Base-by-base conservation (phyloP, 306 rosid genomes). In the Amphicarpaea edgeworthii region DNA sequence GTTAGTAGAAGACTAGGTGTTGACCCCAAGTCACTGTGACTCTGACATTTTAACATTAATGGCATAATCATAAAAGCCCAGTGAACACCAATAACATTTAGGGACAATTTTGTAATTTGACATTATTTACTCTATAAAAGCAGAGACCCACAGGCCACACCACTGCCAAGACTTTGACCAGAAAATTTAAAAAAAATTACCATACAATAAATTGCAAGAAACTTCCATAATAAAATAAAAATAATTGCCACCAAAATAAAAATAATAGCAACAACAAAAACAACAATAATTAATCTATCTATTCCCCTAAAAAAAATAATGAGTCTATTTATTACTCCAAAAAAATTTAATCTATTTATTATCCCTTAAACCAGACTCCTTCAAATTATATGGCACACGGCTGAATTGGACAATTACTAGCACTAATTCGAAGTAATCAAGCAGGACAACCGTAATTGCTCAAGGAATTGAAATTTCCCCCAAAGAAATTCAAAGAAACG, bases 221-320 rank as follows among this genome's bases (percentile, higher is more conserved):
- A 32, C 3, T 71, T 30, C 41, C 17, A 49, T 32, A 54, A 42
- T 50, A n/a, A 60, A 70, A 20, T 12, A 63, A 58, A 26, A 63
- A 28, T 19, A 69, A 78, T 16, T 17, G 41, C 17, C 32, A 63
- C 3, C 15, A 34, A 61, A 10, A 47, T 10, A 34, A 61, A 10
- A 47, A 28, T 23, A 50, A 63, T 47, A 28, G 4, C 32, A 28
- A 28, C 32, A 28, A 28, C 30, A 42, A 42, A 2, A 54, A 40
- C 4, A 32, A 51, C 4, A 32, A 14, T n/a, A 40, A 51, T 60
- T 21, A 24, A n/a, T n/a, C n/a, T n/a, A n/a, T n/a, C n/a, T n/a
- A n/a, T n/a, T 87, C 83, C 88, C 87, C 88, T 72, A 61, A 81
- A 67, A 28, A 54, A n/a, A n/a, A n/a, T n/a, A n/a, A n/a, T n/a